Evolutionary conservation across 2,329 filamentous ascomycete species (phyloP).

Genomic region (Nigrospora sphaerica): DNA sequence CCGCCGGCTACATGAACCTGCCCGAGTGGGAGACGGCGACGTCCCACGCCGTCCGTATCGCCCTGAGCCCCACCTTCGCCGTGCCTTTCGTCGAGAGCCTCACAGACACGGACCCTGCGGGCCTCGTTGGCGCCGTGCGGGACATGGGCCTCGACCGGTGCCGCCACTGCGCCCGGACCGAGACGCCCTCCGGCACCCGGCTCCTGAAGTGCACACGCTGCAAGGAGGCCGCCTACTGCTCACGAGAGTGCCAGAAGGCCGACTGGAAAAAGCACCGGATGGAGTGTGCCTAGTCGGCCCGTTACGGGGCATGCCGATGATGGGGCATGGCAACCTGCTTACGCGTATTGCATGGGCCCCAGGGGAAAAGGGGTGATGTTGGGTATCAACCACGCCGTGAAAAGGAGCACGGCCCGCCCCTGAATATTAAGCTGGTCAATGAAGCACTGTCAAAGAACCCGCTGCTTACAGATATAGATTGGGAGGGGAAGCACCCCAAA

Average conservation of each 20-base stretch:
- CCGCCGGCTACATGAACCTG: constrained; percentile 28
- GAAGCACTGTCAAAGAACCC: no score
- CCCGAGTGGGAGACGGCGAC: constrained; percentile 35
- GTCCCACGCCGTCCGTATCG: constrained; percentile 43
- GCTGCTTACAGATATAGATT: no score
- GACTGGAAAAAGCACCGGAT: constrained; percentile 46
- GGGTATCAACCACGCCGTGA: no score
- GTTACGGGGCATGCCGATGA: no score
- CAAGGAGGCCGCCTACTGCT: constrained; percentile 40
- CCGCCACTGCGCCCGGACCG: constrained; percentile 26
- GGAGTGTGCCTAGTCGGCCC: constrained; percentile 22
- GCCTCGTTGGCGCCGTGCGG: background rate
- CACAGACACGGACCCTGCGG: constrained; percentile 13
- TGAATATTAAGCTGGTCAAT: no score
- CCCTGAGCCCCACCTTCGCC: constrained; percentile 48
- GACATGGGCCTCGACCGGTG: constrained; percentile 20
- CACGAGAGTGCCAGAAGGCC: constrained; percentile 41
- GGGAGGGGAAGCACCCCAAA: no score
- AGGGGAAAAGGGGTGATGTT: no score
- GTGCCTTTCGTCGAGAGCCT: constrained; percentile 34
- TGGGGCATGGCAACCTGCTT: no score
- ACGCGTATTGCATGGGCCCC: no score
- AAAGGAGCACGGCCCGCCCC: no score
- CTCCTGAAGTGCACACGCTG: constrained; percentile 41
- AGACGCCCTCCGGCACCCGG: constrained; percentile 16